phyloP scores from a whole-genome alignment of 2,329 filamentous ascomycete species.

The Tolypocladium cylindrosporum region DNA sequence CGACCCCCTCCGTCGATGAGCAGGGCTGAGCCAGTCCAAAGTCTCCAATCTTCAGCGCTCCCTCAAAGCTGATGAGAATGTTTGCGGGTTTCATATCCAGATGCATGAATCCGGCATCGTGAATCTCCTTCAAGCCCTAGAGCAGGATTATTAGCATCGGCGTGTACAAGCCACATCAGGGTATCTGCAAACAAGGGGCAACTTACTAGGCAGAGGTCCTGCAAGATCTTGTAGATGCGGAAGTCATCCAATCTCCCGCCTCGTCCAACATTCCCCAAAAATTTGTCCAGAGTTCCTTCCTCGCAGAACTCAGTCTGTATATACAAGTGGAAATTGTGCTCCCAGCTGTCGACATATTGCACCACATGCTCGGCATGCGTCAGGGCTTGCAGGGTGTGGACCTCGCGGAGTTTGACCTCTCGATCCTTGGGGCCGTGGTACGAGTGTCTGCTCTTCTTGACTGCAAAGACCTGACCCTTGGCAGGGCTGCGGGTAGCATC shows the following conservation, averaged over 20 bases:
- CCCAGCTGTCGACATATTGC: constrained; percentile 79
- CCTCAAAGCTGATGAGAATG: constrained; percentile 71
- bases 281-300: constrained; percentile 80
- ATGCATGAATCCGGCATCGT: constrained; percentile 78
- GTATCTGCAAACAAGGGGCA: background rate
- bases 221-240: constrained; percentile 93
- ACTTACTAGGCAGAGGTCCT: constrained; percentile 74
- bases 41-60: constrained; percentile 74
- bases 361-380: constrained; percentile 77
- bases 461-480: constrained; percentile 64
- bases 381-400: constrained; percentile 66
- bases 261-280: constrained; percentile 71
- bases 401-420: constrained; percentile 76
- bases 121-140: constrained; percentile 82
- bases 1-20: constrained; percentile 66
- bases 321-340: constrained; percentile 74
- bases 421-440: constrained; percentile 72
- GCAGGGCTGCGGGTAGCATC: constrained; percentile 40
- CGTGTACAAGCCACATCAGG: background rate
- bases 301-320: constrained; percentile 98
- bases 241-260: constrained; percentile 91
- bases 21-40: constrained; percentile 74
- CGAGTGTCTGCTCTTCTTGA: constrained; percentile 83
- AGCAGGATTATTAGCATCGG: constrained; percentile 5
- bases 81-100: constrained; percentile 81